Percentiles rank a stretch among this genome's conserved stretches.
Conservation (phyloP, 202 grass and related monocot species). For the Setaria viridis region DNA sequence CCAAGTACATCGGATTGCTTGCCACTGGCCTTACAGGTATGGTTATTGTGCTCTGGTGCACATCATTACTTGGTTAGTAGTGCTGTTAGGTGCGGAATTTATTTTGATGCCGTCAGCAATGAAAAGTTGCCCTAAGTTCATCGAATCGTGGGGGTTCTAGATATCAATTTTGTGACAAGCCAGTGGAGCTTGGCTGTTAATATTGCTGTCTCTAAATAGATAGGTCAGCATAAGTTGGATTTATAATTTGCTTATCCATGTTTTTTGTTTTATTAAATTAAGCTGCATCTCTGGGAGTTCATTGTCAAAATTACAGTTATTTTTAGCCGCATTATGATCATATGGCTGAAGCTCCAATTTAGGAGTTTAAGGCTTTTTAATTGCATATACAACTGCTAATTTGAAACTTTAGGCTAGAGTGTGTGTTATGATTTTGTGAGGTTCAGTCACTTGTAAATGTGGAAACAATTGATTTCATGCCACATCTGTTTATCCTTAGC, state of each 20-base stretch:
- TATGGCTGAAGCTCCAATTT: neutral
- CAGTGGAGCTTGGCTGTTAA: neutral
- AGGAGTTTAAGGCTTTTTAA: neutral
- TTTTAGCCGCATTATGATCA: neutral
- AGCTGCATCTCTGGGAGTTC: neutral
- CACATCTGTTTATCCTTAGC: neutral
- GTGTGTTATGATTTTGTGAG: neutral
- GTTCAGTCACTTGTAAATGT: neutral
- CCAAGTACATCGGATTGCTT: constrained; percentile 82
- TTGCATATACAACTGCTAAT: neutral
- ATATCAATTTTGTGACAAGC: neutral
- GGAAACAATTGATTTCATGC: neutral
- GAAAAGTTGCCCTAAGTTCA: neutral
- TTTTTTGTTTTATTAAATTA: constrained; percentile 1
- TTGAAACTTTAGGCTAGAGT: constrained; percentile 7
- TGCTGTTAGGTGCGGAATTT: neutral
- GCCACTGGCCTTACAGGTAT: constrained; percentile 97
- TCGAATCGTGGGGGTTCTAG: neutral
- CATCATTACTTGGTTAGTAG: neutral
- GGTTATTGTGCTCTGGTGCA: neutral
- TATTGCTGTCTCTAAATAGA: neutral
- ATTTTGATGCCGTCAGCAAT: neutral
- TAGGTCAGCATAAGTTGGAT: neutral
- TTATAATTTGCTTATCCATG: neutral
- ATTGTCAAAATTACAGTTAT: neutral